Evolutionary conservation across 2,329 filamentous ascomycete species (phyloP), one percentile per base, ranked within the genome.

Genomic region (Xylaria sp.): DNA sequence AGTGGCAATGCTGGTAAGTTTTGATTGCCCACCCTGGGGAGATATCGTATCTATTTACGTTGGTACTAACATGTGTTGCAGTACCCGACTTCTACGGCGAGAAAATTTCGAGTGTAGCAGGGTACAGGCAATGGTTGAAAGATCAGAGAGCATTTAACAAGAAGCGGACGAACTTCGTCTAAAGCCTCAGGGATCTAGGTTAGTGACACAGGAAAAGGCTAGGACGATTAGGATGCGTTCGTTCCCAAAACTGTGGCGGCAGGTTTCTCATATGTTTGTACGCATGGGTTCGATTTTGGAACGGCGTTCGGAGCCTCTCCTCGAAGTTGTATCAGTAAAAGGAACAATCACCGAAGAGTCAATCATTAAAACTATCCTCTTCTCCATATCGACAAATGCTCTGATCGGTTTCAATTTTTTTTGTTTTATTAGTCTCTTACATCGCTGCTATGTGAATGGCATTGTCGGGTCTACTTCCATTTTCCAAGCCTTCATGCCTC

Each of bases 51-150:
- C 31, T 33, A 12, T n/a, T 7, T 31, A 9, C 28, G 23, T 19
- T 14, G 17, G 25, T 46, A 19, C 57, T 66, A 40, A 58, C 46
- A 9, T 3, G 8, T 11, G 35, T 7, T 49, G 2, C 56, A 84
- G 92, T 97, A 0, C 94, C 94, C 45, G 95, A 99, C 76, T 99
- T 97, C 79, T 99, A 99, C 74, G 95, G 95, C 72, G 95, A 99
- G 82, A 98, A 97, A 84, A 97, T 99, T 72, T 92, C 91, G 54
- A 97, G 93, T 72, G 92, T 98, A 21, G 84, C 89, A 57, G 94
- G 92, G 49, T 99, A 98, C 78, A 84, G 95, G 72, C 89, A 92
- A 77, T 99, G 95, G 95, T 80, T 99, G 73, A 98, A 97, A 83
- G 95, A 99, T 75, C 95, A 98, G 83, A 85, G 94, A 66, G 94